Evolutionary conservation across 257 asterid genomes (phyloP).

Genomic region (Plantago major): DNA sequence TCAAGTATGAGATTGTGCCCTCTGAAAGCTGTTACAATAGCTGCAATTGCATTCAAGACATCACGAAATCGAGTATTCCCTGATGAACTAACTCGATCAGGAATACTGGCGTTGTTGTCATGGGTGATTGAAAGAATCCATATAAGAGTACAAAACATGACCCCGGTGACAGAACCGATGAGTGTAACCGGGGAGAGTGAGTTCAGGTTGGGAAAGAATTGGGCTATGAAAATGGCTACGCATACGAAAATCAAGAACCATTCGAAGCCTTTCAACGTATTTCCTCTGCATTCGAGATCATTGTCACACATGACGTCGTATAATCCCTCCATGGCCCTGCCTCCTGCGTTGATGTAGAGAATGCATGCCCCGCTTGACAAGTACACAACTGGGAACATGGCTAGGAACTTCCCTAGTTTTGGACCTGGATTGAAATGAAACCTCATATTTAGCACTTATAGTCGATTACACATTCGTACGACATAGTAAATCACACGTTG

Average conservation of each 20-base stretch:
- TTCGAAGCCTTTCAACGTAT: slow-evolving; percentile 31
- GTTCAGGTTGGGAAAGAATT: slow-evolving; percentile 52
- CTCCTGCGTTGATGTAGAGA: slow-evolving; percentile 49
- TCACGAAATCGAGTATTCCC: slow-evolving; percentile 22
- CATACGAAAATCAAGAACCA: slow-evolving; percentile 59
- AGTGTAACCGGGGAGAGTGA: slow-evolving; percentile 39
- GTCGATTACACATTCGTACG: no score
- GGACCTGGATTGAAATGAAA: slow-evolving; percentile 32
- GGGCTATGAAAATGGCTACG: slow-evolving; percentile 44
- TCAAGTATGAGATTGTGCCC: slow-evolving; percentile 80
- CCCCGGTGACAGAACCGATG: slow-evolving; percentile 47
- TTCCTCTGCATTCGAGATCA: slow-evolving; percentile 17
- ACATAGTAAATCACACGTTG: no score
- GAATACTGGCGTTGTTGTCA: slow-evolving; percentile 19
- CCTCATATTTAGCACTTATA: no score
- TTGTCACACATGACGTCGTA: slow-evolving; percentile 24
- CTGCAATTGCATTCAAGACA: slow-evolving; percentile 42
- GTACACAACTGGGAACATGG: slow-evolving; percentile 63
- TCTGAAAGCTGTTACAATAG: slow-evolving; percentile 49
- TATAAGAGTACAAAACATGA: slow-evolving; percentile 31
- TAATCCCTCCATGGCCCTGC: slow-evolving; percentile 36
- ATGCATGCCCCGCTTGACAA: slow-evolving; percentile 62
- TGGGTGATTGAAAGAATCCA: slow-evolving; percentile 40
- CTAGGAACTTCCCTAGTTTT: slow-evolving; percentile 51
- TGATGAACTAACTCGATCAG: background rate